Conservation (phyloP, 768 basidiomycete species). For the Cyclocybe cylindracea region DNA sequence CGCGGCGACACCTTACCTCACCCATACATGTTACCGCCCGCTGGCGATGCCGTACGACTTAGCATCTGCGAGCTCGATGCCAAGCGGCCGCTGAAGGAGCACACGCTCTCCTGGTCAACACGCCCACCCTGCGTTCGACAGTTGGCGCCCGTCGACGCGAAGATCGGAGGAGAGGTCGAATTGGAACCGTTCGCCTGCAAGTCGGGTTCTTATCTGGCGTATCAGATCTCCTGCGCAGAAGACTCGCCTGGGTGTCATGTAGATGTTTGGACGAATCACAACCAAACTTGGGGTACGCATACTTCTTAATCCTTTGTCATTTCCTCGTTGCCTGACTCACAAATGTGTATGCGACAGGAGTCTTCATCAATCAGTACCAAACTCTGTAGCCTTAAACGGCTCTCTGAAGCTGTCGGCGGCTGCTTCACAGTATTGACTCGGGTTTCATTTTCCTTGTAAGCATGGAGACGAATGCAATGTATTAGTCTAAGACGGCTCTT, state of each 20-base stretch:
- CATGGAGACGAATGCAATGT: too few species aligned
- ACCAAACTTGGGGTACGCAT: conserved; percentile 28
- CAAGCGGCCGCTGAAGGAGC: conserved; percentile 22
- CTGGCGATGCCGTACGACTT: conserved; percentile 17
- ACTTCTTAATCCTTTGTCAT: neutral
- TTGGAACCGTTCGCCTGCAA: conserved; percentile 22
- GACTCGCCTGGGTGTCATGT: conserved; percentile 20
- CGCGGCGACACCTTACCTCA: conserved; percentile 23
- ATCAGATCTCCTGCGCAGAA: conserved; percentile 25
- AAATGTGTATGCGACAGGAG: too few species aligned
- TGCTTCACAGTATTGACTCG: neutral
- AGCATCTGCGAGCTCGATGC: conserved; percentile 24
- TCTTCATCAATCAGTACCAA: conserved; percentile 28
- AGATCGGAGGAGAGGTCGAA: conserved; percentile 23
- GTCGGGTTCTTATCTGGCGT: conserved; percentile 24
- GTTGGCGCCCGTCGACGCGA: conserved; percentile 20
- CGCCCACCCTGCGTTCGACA: conserved; percentile 19
- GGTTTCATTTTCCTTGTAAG: too few species aligned
- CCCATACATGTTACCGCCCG: conserved; percentile 18
- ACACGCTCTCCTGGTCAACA: conserved; percentile 20
- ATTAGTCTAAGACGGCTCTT: too few species aligned
- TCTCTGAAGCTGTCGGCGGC: neutral
- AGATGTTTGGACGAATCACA: conserved; percentile 31
- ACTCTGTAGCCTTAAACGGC: conserved; percentile 9
- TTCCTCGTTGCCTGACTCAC: neutral